Evolutionary conservation across 371 early-diverging fungal genomes (phyloP).

Genomic region (Actinomortierella wolfii): DNA sequence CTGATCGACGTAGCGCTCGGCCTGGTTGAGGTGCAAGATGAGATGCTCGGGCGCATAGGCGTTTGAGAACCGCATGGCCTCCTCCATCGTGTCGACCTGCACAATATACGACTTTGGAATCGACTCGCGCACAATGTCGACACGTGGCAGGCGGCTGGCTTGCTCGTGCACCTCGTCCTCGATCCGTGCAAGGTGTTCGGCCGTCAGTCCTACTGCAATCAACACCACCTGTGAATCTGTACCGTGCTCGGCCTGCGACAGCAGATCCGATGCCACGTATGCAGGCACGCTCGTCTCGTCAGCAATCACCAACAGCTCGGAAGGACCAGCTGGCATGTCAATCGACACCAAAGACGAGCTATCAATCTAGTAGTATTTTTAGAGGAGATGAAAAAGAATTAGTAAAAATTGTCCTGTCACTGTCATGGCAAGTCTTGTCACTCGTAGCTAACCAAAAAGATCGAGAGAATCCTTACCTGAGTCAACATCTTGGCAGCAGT

Average conservation of each 20-base stretch:
- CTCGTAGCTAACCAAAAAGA: neutral
- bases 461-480: constrained; percentile 53
- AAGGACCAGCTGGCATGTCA: constrained; percentile 99
- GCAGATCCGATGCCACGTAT: constrained; percentile 93
- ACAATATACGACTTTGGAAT: constrained; percentile 86
- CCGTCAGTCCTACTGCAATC: constrained; percentile 77
- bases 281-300: constrained; percentile 83
- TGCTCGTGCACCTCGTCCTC: constrained; percentile 82
- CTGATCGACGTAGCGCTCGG: constrained; percentile 61
- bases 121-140: constrained; percentile 85
- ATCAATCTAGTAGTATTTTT: constrained; percentile 67
- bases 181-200: constrained; percentile 70
- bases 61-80: constrained; percentile 91
- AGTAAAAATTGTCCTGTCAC: neutral
- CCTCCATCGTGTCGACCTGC: constrained; percentile 66
- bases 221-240: constrained; percentile 96
- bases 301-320: constrained; percentile 95
- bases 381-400: neutral
- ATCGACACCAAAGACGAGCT: constrained; percentile 90
- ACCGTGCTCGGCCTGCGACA: constrained; percentile 98
- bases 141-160: constrained; percentile 86
- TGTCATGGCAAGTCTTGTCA: no score
- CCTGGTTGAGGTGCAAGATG: constrained; percentile 87
- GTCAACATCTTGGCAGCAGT: constrained; percentile 98
- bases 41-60: constrained; percentile 97